Evolutionary conservation across 805 yeast genomes (phyloP).

Genomic region (Naumovozyma castellii): DNA sequence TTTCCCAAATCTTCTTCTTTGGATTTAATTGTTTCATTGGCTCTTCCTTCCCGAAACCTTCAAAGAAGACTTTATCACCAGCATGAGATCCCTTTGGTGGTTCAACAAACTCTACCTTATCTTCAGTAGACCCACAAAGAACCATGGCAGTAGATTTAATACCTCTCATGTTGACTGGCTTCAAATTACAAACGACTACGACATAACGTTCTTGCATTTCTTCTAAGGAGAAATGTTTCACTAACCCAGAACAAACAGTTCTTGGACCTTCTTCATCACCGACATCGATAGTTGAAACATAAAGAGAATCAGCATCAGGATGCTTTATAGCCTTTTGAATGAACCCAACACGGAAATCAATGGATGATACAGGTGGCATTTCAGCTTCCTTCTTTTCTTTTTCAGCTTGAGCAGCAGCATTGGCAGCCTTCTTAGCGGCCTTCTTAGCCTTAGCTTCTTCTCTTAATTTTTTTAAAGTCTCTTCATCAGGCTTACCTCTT

Average conservation of each 20-base stretch:
- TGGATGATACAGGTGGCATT: slow-evolving; percentile 71
- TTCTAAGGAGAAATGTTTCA: slow-evolving; percentile 78
- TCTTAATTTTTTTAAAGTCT: slow-evolving; percentile 37
- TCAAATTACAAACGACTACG: slow-evolving; percentile 87
- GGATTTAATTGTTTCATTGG: slow-evolving; percentile 94
- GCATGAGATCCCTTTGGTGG: slow-evolving; percentile 91
- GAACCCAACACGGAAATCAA: slow-evolving; percentile 92
- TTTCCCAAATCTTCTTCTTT: slow-evolving; percentile 97
- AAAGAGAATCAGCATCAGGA: slow-evolving; percentile 94
- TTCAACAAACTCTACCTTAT: slow-evolving; percentile 77
- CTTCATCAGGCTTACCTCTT: slow-evolving; percentile 41
- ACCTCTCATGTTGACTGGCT: slow-evolving; percentile 98
- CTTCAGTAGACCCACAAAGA: slow-evolving; percentile 75
- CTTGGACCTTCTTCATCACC: slow-evolving; percentile 97
- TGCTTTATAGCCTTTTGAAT: slow-evolving; percentile 94
- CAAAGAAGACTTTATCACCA: slow-evolving; percentile 94
- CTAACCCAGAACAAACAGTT: slow-evolving; percentile 96
- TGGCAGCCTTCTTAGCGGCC: slow-evolving; percentile 48
- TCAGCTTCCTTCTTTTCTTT: slow-evolving; percentile 35
- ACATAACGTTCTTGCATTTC: slow-evolving; percentile 92
- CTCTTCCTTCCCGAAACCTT: slow-evolving; percentile 67
- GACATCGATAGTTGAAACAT: slow-evolving; percentile 91
- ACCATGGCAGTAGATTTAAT: slow-evolving; percentile 95
- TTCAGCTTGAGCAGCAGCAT: slow-evolving; percentile 38
- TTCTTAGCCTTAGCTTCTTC: slow-evolving; percentile 54